Evolutionary conservation across 306 rosid genomes (phyloP).

Genomic region (Cucumis sativus): DNA sequence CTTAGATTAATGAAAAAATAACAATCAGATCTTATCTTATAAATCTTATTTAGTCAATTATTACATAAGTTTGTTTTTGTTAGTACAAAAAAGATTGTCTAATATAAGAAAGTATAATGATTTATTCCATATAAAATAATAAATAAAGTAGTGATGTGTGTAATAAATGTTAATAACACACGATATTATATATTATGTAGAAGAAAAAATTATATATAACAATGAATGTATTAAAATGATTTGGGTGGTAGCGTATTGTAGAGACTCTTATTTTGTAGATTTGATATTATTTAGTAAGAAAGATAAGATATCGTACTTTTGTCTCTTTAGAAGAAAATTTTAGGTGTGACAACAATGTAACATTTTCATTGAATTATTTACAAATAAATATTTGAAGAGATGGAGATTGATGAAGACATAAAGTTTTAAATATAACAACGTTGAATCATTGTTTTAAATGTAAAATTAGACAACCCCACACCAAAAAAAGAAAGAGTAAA

Average conservation of each 20-base stretch:
- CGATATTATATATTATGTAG: too few relatives aligned
- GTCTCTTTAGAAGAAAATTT: slow-evolving; percentile 46
- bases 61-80: too few relatives aligned
- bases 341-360: slow-evolving; percentile 27
- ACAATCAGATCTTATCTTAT: not conserved
- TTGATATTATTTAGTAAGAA: not conserved
- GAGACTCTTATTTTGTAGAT: not conserved
- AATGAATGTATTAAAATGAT: not conserved
- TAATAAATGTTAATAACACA: not conserved
- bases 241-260: too few relatives aligned
- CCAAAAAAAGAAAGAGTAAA: too few relatives aligned
- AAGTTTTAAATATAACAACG: slow-evolving; percentile 12
- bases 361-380: slow-evolving; percentile 3
- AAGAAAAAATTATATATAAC: too few relatives aligned
- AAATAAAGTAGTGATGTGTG: not conserved
- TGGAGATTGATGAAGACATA: slow-evolving; percentile 70
- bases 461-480: not conserved
- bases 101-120: not conserved
- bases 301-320: slow-evolving; percentile 17
- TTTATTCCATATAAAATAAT: not conserved
- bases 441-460: not conserved
- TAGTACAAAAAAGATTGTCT: too few relatives aligned
- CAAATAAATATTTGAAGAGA: slow-evolving; percentile 13
- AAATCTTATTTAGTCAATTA: not conserved
- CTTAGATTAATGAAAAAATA: not conserved